Conservation (phyloP, 805 yeast species). For the Hanseniaspora singularis region DNA sequence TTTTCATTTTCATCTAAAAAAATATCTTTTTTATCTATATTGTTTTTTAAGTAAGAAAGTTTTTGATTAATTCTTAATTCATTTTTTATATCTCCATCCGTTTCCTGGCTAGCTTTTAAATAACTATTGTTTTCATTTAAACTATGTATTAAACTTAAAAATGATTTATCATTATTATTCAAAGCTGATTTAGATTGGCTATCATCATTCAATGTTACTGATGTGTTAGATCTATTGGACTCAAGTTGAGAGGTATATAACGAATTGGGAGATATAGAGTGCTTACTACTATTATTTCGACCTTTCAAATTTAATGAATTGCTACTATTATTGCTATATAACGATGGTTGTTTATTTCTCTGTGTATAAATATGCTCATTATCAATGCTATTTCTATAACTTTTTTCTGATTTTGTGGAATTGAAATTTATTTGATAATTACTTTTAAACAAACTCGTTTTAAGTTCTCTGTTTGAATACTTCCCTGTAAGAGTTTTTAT, state of each 20-base stretch:
- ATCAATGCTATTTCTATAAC: not conserved
- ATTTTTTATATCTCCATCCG: not conserved
- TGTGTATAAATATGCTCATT: not conserved
- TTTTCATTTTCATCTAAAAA: not conserved
- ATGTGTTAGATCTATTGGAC: no score
- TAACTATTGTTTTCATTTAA: not conserved
- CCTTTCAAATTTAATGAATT: no score
- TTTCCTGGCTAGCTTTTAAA: not conserved
- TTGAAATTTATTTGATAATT: slow-evolving; percentile 14
- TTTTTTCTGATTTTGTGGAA: not conserved
- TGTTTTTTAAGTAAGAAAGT: not conserved
- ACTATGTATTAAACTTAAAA: slow-evolving; percentile 1
- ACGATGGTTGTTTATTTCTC: not conserved
- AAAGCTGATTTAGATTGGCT: no score
- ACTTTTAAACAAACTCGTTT: slow-evolving; percentile 2
- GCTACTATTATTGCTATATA: not conserved
- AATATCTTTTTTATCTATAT: not conserved
- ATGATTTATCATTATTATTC: no score
- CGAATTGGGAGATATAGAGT: no score
- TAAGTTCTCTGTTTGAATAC: not conserved
- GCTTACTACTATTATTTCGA: no score
- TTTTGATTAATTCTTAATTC: slow-evolving; percentile 12
- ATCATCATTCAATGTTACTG: no score
- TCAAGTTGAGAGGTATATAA: no score
- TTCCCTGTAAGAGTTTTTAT: no score